Evolutionary conservation across 2,329 filamentous ascomycete genomes (phyloP).

Genomic region (Calonectria multiphialidica): DNA sequence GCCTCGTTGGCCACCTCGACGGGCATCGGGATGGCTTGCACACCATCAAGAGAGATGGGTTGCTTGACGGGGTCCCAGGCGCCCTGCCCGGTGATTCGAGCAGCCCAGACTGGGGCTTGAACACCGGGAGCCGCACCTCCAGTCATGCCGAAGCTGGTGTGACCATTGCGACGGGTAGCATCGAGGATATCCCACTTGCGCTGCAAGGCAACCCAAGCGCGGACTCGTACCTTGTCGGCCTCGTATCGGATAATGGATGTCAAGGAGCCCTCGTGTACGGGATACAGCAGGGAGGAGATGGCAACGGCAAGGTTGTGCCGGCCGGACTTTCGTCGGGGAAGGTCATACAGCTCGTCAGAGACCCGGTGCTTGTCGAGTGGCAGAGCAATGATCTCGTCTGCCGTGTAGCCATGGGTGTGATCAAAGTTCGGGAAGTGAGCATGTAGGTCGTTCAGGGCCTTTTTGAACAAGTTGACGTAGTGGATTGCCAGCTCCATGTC

Average conservation of each 20-base stretch:
- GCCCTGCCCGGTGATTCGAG: slow-evolving; percentile 49
- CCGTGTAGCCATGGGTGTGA: slow-evolving; percentile 46
- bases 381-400: slow-evolving; percentile 51
- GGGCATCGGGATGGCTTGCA: slow-evolving; percentile 50
- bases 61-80: slow-evolving; percentile 47
- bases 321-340: slow-evolving; percentile 51
- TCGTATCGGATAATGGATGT: slow-evolving; percentile 54
- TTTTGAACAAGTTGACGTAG: slow-evolving; percentile 45
- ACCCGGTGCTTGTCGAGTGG: slow-evolving; percentile 47
- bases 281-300: slow-evolving; percentile 50
- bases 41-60: slow-evolving; percentile 48
- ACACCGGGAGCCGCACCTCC: slow-evolving; percentile 49
- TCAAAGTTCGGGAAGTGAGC: slow-evolving; percentile 43
- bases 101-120: slow-evolving; percentile 48
- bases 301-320: slow-evolving; percentile 46
- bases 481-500: slow-evolving; percentile 43
- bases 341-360: slow-evolving; percentile 45
- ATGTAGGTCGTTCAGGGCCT: slow-evolving; percentile 45
- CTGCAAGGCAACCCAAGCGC: slow-evolving; percentile 52
- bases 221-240: slow-evolving; percentile 50
- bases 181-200: slow-evolving; percentile 49
- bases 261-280: slow-evolving; percentile 48
- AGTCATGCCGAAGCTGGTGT: slow-evolving; percentile 40
- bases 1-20: slow-evolving; percentile 46
- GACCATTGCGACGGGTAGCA: slow-evolving; percentile 49